Evolutionary conservation across 495 filamentous ascomycete species (phyloP), one percentile per base, ranked within the genome.

Genomic region (Aspergillus conjunctus): DNA sequence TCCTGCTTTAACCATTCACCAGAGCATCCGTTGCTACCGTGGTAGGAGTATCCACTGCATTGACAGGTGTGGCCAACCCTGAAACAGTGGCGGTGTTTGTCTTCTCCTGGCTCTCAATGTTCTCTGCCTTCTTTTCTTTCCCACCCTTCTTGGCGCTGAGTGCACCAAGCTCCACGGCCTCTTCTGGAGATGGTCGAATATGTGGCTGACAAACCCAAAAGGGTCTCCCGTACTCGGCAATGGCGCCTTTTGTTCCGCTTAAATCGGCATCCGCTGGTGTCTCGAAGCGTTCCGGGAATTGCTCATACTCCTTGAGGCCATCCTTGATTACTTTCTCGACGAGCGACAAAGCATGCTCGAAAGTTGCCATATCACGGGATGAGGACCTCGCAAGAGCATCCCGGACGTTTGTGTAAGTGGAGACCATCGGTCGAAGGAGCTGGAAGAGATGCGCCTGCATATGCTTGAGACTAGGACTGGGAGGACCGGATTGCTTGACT

Each of bases 171-270:
- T 86, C 85, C 57, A 93, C 60, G 17, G 94, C 94, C 75, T 98
- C 93, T 66, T 91, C 90, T 0, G 94, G 94, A 66, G 96, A 66
- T 39, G 92, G 93, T 32, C 94, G 79, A 2, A 97, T 81, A 64
- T 97, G 90, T 3, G 94, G 91, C 75, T 99, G 94, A 46, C 90
- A 93, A 5, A 97, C 78, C 90, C 93, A 99, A 83, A 86, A 97
- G 3, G 94, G 94, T 54, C 90, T 73, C 67, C 84, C 85, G 67
- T 90, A 93, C 51, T 83, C 78, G 57, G 79, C 83, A 31, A 93
- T 87, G 1, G 87, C 84, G 31, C 82, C 82, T 26, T 85, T 81
- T 10, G 90, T 92, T 57, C 85, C 76, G 18, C 71, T 77, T n/a
- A 75, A 67, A 7, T 71, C 72, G 2, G 70, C 68, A 21, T 79